Conservation (phyloP, 371 early-diverging fungal species). For the Mycotypha africana region DNA sequence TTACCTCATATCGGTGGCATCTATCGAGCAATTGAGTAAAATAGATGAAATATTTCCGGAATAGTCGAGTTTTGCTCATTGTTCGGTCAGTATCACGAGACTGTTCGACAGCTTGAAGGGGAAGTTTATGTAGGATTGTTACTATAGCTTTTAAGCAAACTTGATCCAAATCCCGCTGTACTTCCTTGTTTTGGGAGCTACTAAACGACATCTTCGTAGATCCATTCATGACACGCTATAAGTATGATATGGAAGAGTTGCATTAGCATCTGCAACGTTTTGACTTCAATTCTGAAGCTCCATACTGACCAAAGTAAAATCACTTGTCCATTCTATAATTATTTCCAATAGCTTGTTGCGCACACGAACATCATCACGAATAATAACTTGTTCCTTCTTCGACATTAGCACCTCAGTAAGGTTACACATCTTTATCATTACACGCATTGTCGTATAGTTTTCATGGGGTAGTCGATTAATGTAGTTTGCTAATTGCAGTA, state of each 20-base stretch:
- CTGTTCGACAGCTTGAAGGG: constrained; percentile 68
- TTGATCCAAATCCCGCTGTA: constrained; percentile 74
- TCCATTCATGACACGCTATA: constrained; percentile 11
- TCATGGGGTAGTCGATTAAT: constrained; percentile 63
- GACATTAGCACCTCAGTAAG: constrained; percentile 71
- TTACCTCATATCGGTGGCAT: constrained; percentile 58
- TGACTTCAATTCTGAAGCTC: no score
- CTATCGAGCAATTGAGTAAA: constrained; percentile 81
- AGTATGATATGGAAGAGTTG: background rate
- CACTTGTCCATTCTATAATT: constrained; percentile 82
- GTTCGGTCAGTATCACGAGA: constrained; percentile 49
- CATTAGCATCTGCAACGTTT: no score
- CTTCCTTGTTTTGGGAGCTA: constrained; percentile 38
- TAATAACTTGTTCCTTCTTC: constrained; percentile 70
- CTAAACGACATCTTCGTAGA: background rate
- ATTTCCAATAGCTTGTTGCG: constrained; percentile 75
- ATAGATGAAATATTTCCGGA: constrained; percentile 80
- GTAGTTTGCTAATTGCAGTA: constrained; percentile 69
- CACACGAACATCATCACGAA: constrained; percentile 78
- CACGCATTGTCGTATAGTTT: constrained; percentile 53
- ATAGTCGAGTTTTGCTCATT: constrained; percentile 66
- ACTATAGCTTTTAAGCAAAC: constrained; percentile 81
- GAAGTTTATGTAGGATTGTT: constrained; percentile 67
- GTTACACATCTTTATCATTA: constrained; percentile 81
- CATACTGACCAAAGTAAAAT: constrained; percentile 50